A percentile compares a stretch with the other conserved stretches of the same genome.
phyloP scores from a whole-genome alignment of 2,329 filamentous ascomycete genomes.

The Microcera coccophila region DNA sequence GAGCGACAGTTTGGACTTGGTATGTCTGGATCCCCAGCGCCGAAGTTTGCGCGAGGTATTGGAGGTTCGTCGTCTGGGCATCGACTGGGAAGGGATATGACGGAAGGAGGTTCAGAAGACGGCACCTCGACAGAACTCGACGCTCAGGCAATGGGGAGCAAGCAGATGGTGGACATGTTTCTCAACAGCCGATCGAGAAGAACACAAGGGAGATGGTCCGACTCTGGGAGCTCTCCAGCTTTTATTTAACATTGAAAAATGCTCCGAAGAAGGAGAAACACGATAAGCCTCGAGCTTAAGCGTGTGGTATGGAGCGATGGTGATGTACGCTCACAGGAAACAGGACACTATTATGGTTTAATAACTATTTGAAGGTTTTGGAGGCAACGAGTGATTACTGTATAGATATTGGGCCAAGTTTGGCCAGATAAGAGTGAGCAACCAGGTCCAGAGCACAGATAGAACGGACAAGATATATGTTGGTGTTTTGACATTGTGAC shows the following conservation, averaged over 20 bases:
- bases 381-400: too few species aligned
- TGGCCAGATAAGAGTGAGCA: too few species aligned
- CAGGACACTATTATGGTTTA: too few species aligned
- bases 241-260: constrained; percentile 34
- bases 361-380: too few species aligned
- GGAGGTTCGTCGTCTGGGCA: constrained; percentile 7
- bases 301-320: too few species aligned
- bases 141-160: constrained; percentile 41
- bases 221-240: constrained; percentile 28
- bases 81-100: constrained; percentile 11
- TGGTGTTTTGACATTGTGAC: too few species aligned
- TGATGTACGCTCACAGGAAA: too few species aligned
- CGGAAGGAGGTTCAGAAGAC: constrained; percentile 3
- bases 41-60: constrained; percentile 2
- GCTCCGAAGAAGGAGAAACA: too few species aligned
- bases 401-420: too few species aligned
- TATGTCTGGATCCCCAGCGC: constrained; percentile 6
- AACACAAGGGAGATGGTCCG: constrained; percentile 33
- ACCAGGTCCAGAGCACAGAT: too few species aligned
- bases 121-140: constrained; percentile 14
- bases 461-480: too few species aligned
- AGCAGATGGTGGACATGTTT: constrained; percentile 53
- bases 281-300: too few species aligned
- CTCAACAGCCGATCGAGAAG: constrained; percentile 46
- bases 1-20: constrained; percentile 13